Percentiles rank a stretch among this genome's conserved stretches.
Conservation (phyloP, 78 protist species). For the Dictyostelium brefeldianum region DNA sequence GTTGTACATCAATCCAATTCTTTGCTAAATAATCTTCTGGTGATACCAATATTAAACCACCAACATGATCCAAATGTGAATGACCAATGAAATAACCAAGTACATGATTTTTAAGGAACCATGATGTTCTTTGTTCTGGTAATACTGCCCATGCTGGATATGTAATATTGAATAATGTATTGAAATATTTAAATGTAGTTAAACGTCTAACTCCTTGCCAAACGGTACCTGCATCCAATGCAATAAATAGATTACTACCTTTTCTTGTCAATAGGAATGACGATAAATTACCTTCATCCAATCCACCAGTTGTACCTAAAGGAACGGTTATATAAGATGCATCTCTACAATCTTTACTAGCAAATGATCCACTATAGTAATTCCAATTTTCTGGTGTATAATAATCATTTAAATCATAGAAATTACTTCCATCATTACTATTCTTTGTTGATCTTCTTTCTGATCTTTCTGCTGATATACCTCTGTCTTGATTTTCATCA, state of each 20-base stretch:
- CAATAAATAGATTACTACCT: constrained; percentile 48
- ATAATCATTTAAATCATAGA: constrained; percentile 1
- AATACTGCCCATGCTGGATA: constrained; percentile 47
- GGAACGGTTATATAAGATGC: constrained; percentile 55
- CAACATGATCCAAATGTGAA: constrained; percentile 58
- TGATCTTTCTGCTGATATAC: neutral
- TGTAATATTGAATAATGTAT: constrained; percentile 3
- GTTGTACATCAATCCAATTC: constrained; percentile 15
- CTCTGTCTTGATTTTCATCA: neutral
- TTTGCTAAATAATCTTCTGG: constrained; percentile 57
- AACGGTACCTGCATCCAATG: constrained; percentile 65
- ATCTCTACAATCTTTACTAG: constrained; percentile 5
- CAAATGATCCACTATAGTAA: constrained; percentile 29
- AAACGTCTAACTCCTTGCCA: constrained; percentile 43
- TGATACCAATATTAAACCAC: constrained; percentile 20
- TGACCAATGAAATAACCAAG: constrained; percentile 59
- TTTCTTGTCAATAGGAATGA: constrained; percentile 54
- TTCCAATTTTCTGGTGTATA: constrained; percentile 18
- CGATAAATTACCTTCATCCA: constrained; percentile 52
- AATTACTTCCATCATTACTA: constrained; percentile 3
- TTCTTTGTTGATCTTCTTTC: constrained; percentile 1
- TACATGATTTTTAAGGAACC: constrained; percentile 42
- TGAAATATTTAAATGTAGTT: neutral
- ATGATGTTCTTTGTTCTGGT: constrained; percentile 47
- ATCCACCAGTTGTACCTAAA: constrained; percentile 59